These are phyloP conservation scores for Yamadazyma spencermartinsiae DNA, from an alignment of 1,139 yeast genomes.

Conservation along the genomic window DNA sequence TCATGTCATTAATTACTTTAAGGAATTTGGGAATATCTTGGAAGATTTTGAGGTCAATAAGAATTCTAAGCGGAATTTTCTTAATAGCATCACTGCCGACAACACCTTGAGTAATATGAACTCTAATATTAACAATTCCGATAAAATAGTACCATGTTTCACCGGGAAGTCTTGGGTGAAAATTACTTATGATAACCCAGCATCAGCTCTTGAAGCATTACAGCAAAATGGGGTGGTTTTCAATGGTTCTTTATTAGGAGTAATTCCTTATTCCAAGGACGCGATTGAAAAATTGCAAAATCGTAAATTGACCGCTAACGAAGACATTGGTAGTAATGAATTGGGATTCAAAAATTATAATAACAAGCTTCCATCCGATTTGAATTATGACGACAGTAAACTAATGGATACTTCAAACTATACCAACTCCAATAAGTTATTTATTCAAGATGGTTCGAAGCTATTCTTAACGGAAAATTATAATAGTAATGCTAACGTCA, in stretches of 20 bases:
- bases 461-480: conserved; percentile 33
- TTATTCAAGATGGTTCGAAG: conserved; percentile 43
- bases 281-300: conserved; percentile 66
- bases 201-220: conserved; percentile 79
- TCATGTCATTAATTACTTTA: conserved; percentile 70
- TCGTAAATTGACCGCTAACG: conserved; percentile 48
- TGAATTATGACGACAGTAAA: conserved; percentile 4
- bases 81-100: conserved; percentile 7
- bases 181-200: conserved; percentile 73
- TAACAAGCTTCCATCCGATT: conserved; percentile 10
- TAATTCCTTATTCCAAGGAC: conserved; percentile 64
- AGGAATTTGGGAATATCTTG: conserved; percentile 75
- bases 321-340: conserved; percentile 56
- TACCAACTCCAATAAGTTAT: conserved; percentile 24
- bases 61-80: conserved; percentile 8
- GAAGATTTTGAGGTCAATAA: conserved; percentile 63
- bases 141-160: conserved; percentile 58
- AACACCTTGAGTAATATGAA: conserved; percentile 15
- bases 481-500: conserved; percentile 11
- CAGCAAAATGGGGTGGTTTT: conserved; percentile 77
- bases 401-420: conserved; percentile 7
- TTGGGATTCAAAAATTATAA: conserved; percentile 15
- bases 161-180: conserved; percentile 90
- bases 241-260: conserved; percentile 74
- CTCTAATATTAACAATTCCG: background rate